Percentiles rank a stretch among this genome's conserved stretches.
Evolutionary conservation across 2,329 filamentous ascomycete species (phyloP).

Genomic region (Aspergillus japonicus): DNA sequence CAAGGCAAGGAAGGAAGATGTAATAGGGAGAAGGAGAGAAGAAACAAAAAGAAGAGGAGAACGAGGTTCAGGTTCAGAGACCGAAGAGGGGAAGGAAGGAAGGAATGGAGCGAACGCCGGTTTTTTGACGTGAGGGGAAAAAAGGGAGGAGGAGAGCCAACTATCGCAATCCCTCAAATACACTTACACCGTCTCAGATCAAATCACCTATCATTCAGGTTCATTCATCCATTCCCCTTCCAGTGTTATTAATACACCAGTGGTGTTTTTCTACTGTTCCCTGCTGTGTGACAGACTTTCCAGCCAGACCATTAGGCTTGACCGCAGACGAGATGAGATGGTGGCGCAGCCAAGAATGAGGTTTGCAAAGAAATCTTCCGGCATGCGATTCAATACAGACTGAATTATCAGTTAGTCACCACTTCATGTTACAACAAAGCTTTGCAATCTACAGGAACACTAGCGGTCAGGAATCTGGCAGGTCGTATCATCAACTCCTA

Average conservation of each 20-base stretch:
- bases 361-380: not conserved
- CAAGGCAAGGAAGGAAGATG: not conserved
- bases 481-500: not conserved
- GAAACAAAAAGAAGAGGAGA: not conserved
- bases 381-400: not conserved
- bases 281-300: slow-evolving; percentile 1
- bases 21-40: slow-evolving; percentile 2
- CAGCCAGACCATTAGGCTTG: slow-evolving; percentile 3
- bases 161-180: not conserved
- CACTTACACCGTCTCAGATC: not conserved
- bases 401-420: not conserved
- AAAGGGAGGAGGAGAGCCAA: not conserved
- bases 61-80: not conserved
- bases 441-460: not conserved
- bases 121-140: slow-evolving; percentile 11
- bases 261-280: not conserved
- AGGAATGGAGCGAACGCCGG: slow-evolving; percentile 3
- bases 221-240: not conserved
- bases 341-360: not conserved
- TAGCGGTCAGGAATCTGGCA: not conserved
- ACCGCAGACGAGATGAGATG: not conserved
- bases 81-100: not conserved
- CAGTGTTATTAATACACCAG: not conserved
- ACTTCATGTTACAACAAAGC: not conserved
- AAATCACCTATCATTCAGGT: not conserved